Evolutionary conservation across 2,329 filamentous ascomycete genomes (phyloP).

Genomic region (Penicillium psychrosexuale): DNA sequence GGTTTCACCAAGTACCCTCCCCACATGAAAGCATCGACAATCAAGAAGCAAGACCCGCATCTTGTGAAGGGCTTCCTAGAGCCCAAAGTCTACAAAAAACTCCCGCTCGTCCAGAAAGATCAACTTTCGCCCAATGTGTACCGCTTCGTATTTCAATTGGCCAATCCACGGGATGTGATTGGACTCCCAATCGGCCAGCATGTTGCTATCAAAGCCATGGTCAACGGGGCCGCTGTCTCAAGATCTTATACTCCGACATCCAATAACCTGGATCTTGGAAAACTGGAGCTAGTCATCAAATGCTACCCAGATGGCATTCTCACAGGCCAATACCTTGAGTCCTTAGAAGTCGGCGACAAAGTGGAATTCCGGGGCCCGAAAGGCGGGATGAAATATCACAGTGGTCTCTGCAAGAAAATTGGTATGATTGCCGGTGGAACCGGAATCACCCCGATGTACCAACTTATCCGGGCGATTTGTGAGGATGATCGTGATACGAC

Average conservation of each 20-base stretch:
- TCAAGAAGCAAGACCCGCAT: constrained; percentile 40
- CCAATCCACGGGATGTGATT: constrained; percentile 44
- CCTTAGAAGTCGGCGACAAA: constrained; percentile 27
- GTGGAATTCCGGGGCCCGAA: constrained; percentile 37
- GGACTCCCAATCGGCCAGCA: constrained; percentile 59
- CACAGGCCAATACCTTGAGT: constrained; percentile 19
- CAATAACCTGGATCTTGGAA: constrained; percentile 33
- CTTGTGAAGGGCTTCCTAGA: constrained; percentile 50
- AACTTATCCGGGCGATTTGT: constrained; percentile 61
- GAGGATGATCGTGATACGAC: constrained; percentile 57
- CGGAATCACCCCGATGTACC: constrained; percentile 53
- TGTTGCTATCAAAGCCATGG: constrained; percentile 50
- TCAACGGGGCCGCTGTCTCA: constrained; percentile 48
- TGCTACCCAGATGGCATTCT: constrained; percentile 36
- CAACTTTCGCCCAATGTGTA: constrained; percentile 33
- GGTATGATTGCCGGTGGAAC: constrained; percentile 41
- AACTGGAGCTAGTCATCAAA: constrained; percentile 37
- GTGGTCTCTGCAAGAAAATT: constrained; percentile 32
- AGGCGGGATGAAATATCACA: constrained; percentile 33
- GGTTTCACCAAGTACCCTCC: constrained; percentile 31
- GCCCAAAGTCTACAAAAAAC: constrained; percentile 46
- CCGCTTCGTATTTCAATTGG: constrained; percentile 50
- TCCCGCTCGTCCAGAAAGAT: constrained; percentile 42
- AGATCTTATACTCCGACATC: constrained; percentile 54
- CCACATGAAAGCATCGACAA: constrained; percentile 42